Base-by-base conservation (phyloP, 1,139 yeast species). In the Yamadazyma trypodendri region DNA sequence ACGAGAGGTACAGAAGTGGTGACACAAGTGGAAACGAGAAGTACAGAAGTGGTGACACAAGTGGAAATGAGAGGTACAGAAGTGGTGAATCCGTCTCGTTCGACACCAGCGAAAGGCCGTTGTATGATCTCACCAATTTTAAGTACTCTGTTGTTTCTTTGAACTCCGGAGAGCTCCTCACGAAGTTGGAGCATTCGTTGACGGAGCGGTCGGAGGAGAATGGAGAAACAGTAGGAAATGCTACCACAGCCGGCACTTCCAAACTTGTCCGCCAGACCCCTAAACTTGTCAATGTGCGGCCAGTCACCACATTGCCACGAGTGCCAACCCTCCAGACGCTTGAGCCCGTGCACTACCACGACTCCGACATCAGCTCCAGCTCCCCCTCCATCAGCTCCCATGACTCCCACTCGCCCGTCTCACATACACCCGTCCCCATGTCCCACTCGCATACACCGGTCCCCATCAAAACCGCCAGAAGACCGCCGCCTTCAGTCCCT, bases 111-210 rank as follows among this genome's bases (percentile, higher is more conserved):
- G 49, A 41, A 32, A 37, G 35, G 33, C 35, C 41, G 4, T 27
- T 44, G 13, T 23, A 34, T 13, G 28, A 38, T 11, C 29, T 25
- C 17, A 24, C 22, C 30, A 37, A 22, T 29, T 31, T 16, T 16
- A 30, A 36, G 27, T 23, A 36, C 34, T 40, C 46, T 4, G 32
- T 23, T 31, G 37, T 28, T 16, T 46, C 51, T 4, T 33, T 41
- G 17, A 45, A 37, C 31, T 63, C 70, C 4, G 72, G 70, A 3
- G 75, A 68, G 45, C 50, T 68, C 18, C 55, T 68, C 31, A 50
- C 44, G 29, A 61, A 54, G 31, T 49, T 68, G 36, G 64, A 61
- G 35, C 42, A 46, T 21, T 49, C 48, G 16, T 36, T 41, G 33
- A 35, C 43, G n/a, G 39, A 41, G 28, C 43, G 43, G 23, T 43